phyloP scores from a whole-genome alignment of 352 stramenopile species.

The Phytophthora vignae region DNA sequence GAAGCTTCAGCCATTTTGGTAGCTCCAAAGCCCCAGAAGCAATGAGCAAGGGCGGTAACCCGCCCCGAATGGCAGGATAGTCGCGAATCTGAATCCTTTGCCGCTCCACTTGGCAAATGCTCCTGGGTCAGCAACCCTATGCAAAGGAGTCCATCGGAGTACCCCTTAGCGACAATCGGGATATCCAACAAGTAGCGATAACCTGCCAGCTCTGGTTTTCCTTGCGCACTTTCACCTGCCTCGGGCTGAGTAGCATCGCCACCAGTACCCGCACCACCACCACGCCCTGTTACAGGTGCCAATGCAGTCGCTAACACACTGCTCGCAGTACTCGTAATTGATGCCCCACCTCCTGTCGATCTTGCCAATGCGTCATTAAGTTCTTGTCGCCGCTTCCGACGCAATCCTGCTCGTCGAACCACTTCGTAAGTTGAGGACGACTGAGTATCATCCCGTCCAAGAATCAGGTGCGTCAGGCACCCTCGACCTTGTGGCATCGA shows the following conservation, averaged over 20 bases:
- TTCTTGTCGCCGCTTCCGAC: conserved; percentile 32
- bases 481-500: conserved; percentile 5
- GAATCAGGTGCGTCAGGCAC: conserved; percentile 55
- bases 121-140: conserved; percentile 39
- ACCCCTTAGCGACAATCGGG: conserved; percentile 59
- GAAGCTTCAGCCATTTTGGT: background rate
- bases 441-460: conserved; percentile 46
- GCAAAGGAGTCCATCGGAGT: conserved; percentile 52
- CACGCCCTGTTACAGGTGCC: conserved; percentile 31
- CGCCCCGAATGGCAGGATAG: conserved; percentile 50
- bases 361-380: conserved; percentile 21
- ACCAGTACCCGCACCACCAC: conserved; percentile 2
- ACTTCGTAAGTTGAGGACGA: conserved; percentile 46
- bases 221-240: conserved; percentile 8
- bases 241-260: conserved; percentile 8
- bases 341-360: conserved; percentile 10
- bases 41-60: conserved; percentile 62
- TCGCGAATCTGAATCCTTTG: conserved; percentile 14
- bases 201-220: conserved; percentile 2
- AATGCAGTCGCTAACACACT: conserved; percentile 42
- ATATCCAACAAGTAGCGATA: conserved; percentile 67
- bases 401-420: conserved; percentile 35
- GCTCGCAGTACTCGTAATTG: conserved; percentile 25
- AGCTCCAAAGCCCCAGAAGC: conserved; percentile 38
- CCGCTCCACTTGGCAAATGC: conserved; percentile 21